These are phyloP conservation scores for Iberis pinnata DNA, from an alignment of 345 rosid species.

Conservation along the genomic window DNA sequence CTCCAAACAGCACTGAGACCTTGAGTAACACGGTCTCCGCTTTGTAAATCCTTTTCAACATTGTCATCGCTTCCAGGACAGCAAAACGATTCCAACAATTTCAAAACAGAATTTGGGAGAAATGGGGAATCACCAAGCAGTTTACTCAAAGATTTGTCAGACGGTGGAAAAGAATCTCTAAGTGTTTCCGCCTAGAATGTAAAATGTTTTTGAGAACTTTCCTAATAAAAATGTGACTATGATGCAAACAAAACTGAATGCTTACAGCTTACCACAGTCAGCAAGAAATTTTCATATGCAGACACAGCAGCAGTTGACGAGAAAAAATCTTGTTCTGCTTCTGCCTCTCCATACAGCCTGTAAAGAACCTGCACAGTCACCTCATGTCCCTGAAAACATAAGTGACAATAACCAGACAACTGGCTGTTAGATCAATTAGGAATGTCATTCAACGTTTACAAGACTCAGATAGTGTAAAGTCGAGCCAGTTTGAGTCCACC, in stretches of 20 bases:
- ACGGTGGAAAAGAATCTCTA: constrained; percentile 88
- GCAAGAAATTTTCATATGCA: constrained; percentile 72
- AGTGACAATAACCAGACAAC: constrained; percentile 2
- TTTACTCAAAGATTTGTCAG: constrained; percentile 93
- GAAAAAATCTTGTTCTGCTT: constrained; percentile 90
- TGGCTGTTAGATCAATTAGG: constrained; percentile 6
- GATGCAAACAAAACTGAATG: constrained; percentile 15
- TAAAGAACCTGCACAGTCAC: constrained; percentile 91
- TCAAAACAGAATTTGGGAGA: constrained; percentile 75
- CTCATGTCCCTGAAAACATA: constrained; percentile 93
- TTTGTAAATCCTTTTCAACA: constrained; percentile 54
- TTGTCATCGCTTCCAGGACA: constrained; percentile 59
- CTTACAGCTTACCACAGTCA: constrained; percentile 77
- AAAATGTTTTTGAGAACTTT: constrained; percentile 16
- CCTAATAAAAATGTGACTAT: constrained; percentile 9
- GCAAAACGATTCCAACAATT: constrained; percentile 73
- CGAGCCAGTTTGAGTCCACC: neutral
- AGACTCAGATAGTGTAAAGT: neutral
- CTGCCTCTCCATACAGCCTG: constrained; percentile 87
- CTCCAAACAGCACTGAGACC: constrained; percentile 95
- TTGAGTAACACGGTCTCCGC: constrained; percentile 93
- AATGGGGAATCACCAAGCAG: constrained; percentile 90
- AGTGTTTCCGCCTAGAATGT: constrained; percentile 78
- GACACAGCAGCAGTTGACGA: constrained; percentile 87
- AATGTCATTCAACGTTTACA: constrained; percentile 1